These are phyloP conservation scores for Colletotrichum sp. DNA, from an alignment of 2,329 filamentous ascomycete species.

Conservation along the genomic window DNA sequence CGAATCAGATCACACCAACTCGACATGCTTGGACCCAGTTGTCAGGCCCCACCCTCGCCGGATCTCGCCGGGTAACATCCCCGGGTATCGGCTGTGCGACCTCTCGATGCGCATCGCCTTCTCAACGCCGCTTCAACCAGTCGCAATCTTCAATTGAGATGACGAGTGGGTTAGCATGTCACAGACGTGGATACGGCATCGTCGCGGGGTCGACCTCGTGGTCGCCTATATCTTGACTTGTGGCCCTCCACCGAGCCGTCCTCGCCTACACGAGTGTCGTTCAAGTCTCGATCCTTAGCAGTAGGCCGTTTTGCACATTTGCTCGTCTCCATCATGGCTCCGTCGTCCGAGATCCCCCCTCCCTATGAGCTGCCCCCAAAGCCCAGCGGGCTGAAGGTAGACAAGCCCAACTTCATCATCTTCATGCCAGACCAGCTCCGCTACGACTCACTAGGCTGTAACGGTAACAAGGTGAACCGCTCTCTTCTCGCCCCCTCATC, in stretches of 20 bases:
- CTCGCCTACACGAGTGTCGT: neutral
- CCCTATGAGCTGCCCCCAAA: conserved; percentile 8
- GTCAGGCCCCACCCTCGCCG: neutral
- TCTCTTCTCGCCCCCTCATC: neutral
- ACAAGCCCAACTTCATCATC: conserved; percentile 41
- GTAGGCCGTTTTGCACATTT: neutral
- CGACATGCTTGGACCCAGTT: neutral
- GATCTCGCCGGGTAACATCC: conserved; percentile 3
- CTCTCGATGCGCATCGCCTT: neutral
- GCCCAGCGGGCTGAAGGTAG: conserved; percentile 19
- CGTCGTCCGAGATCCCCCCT: neutral
- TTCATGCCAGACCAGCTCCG: conserved; percentile 55
- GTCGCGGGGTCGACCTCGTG: neutral
- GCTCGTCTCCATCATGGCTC: neutral
- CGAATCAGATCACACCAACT: neutral
- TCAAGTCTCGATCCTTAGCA: neutral
- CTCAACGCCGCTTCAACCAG: neutral
- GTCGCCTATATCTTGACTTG: neutral
- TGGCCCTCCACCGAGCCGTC: neutral
- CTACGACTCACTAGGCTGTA: conserved; percentile 46
- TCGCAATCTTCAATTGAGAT: neutral
- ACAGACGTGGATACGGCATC: neutral
- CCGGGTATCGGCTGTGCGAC: conserved; percentile 6
- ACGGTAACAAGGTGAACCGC: conserved; percentile 21
- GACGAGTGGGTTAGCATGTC: neutral